These are phyloP conservation scores for Trichoderma gracile DNA, from an alignment of 2,329 filamentous ascomycete species.

Conservation along the genomic window DNA sequence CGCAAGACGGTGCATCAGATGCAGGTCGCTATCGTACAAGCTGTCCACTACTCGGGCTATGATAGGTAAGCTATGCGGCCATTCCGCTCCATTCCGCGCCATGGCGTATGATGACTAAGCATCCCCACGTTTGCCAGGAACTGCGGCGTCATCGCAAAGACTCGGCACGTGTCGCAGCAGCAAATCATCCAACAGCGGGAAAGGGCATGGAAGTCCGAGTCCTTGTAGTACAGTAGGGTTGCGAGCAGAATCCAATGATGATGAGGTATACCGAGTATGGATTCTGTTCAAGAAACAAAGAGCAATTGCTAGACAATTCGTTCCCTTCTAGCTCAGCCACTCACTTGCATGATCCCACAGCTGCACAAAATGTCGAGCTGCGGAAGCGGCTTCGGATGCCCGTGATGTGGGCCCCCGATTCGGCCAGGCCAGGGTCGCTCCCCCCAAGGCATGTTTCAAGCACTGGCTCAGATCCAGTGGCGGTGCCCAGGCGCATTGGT, in stretches of 20 bases:
- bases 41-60: slow-evolving; percentile 25
- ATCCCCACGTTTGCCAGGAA: slow-evolving; percentile 2
- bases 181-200: background rate
- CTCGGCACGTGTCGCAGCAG: slow-evolving; percentile 5
- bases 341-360: background rate
- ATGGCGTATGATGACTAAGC: slow-evolving; percentile 12
- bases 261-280: background rate
- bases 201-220: background rate
- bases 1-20: slow-evolving; percentile 21
- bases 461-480: slow-evolving; percentile 8
- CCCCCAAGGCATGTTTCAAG: background rate
- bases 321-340: background rate
- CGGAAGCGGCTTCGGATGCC: background rate
- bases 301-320: background rate
- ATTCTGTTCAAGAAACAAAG: background rate
- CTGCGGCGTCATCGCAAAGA: slow-evolving; percentile 3
- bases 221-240: background rate
- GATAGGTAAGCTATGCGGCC: slow-evolving; percentile 1
- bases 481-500: background rate
- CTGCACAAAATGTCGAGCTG: background rate
- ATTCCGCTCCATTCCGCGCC: slow-evolving; percentile 4
- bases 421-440: slow-evolving; percentile 12
- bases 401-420: slow-evolving; percentile 10
- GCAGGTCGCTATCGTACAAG: slow-evolving; percentile 22
- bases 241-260: no score